These are phyloP conservation scores for Flaveria robusta DNA, from an alignment of 129 eudicot genomes.

Conservation along the genomic window DNA sequence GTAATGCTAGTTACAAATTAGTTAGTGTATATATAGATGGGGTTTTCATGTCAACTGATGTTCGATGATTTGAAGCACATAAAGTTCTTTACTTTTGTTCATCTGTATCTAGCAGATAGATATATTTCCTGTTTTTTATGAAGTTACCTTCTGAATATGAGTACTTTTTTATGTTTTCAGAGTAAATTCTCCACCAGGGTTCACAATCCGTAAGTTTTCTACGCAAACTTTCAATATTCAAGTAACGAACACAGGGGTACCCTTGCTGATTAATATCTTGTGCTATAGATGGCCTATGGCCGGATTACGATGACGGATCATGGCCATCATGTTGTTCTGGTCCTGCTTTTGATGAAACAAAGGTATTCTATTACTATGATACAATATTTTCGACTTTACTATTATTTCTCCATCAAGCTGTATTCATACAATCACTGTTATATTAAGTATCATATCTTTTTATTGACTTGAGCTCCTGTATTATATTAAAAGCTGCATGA, in stretches of 20 bases:
- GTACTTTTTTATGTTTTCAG: constrained; percentile 43
- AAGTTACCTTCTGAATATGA: constrained; percentile 6
- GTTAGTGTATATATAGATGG: too few species aligned
- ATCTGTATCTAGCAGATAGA: background rate
- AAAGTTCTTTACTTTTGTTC: background rate
- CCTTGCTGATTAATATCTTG: constrained; percentile 13
- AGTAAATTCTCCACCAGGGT: constrained; percentile 50
- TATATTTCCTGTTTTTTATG: background rate
- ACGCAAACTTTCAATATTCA: background rate
- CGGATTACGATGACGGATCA: constrained; percentile 93
- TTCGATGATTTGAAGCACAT: too few species aligned
- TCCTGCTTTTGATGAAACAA: constrained; percentile 53
- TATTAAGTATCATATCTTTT: background rate
- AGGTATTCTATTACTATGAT: constrained; percentile 43
- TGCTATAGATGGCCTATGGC: constrained; percentile 87
- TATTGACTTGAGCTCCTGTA: background rate
- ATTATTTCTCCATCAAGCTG: background rate
- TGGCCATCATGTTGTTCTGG: constrained; percentile 92
- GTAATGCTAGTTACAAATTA: too few species aligned
- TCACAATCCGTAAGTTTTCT: constrained; percentile 84
- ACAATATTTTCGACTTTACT: background rate
- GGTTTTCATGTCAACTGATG: too few species aligned
- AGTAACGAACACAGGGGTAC: background rate
- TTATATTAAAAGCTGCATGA: background rate
- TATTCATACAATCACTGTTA: background rate